Conservation (phyloP, 441 rosid genomes). For the Pelargonium cotyledonis region DNA sequence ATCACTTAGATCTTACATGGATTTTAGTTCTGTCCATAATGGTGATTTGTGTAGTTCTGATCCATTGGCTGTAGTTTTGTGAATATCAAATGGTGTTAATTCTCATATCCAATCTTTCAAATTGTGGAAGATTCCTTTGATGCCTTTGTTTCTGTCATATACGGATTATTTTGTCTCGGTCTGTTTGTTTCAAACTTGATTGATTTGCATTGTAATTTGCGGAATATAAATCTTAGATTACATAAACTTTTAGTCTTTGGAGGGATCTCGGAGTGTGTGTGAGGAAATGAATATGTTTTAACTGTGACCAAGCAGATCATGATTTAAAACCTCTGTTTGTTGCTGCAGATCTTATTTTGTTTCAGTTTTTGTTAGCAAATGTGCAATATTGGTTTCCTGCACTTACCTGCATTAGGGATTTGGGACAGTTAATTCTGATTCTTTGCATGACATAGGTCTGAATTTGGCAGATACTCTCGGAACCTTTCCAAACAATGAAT, state of each 20-base stretch:
- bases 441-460: no score
- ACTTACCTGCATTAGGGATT: not conserved
- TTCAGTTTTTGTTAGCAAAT: not conserved
- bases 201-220: no score
- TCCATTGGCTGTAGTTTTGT: not conserved
- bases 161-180: no score
- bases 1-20: constrained; percentile 4
- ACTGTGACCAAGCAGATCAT: not conserved
- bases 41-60: not conserved
- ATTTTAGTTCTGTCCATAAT: not conserved
- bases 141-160: not conserved
- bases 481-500: no score
- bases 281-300: not conserved
- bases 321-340: not conserved
- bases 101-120: not conserved
- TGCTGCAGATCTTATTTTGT: not conserved
- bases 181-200: no score
- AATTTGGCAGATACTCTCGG: no score
- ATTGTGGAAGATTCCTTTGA: not conserved
- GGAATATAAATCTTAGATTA: no score
- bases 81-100: not conserved
- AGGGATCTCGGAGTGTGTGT: no score
- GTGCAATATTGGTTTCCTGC: not conserved
- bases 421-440: not conserved
- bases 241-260: no score